Evolutionary conservation across 495 filamentous ascomycete species (phyloP).

Genomic region (Trichodelitschia bisporula): DNA sequence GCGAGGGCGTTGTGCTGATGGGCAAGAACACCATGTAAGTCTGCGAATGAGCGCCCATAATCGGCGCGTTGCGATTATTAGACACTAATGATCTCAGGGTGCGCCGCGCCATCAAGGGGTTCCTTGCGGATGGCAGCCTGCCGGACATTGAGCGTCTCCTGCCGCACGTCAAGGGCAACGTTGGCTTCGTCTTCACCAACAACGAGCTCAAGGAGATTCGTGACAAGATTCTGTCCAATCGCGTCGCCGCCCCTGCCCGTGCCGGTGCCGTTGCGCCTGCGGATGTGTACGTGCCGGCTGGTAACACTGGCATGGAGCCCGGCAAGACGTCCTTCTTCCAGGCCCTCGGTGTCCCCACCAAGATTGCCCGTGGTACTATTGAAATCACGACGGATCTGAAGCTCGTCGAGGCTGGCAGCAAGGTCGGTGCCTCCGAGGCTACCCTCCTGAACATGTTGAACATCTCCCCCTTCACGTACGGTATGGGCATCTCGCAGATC

Average conservation of each 20-base stretch:
- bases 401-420: constrained; percentile 75
- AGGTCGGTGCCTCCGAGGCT: constrained; percentile 97
- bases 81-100: constrained; percentile 34
- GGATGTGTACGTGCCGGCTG: constrained; percentile 81
- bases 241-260: constrained; percentile 89
- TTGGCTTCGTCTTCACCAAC: constrained; percentile 99
- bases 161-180: constrained; percentile 78
- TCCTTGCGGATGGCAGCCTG: constrained; percentile 61
- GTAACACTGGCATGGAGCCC: constrained; percentile 99
- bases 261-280: constrained; percentile 81
- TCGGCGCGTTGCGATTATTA: too few relatives aligned
- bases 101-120: constrained; percentile 91
- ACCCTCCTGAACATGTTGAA: constrained; percentile 98
- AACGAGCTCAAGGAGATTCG: constrained; percentile 72
- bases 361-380: constrained; percentile 99
- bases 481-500: constrained; percentile 84
- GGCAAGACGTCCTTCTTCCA: constrained; percentile 99
- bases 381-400: constrained; percentile 98
- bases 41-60: constrained; percentile 2
- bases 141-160: constrained; percentile 96
- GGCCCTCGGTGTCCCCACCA: constrained; percentile 99
- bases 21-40: constrained; percentile 98
- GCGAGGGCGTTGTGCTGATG: constrained; percentile 87
- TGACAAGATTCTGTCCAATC: constrained; percentile 86
- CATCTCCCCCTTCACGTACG: constrained; percentile 99